Base-by-base conservation (phyloP, 208 protist species). In the Novymonas esmeraldas region DNA sequence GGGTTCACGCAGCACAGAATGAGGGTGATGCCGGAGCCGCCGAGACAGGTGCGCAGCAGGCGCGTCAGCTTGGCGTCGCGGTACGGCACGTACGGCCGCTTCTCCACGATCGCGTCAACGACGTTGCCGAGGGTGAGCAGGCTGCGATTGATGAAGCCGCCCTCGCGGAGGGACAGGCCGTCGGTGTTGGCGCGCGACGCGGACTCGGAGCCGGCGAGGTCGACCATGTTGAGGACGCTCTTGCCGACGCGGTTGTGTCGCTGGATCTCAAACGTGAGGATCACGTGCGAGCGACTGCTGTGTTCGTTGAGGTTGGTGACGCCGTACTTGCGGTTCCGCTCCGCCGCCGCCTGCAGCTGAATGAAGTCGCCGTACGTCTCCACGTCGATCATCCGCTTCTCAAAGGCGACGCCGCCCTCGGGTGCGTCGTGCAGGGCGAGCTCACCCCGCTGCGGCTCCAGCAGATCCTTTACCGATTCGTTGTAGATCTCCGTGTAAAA, bases 1-100 rank as follows among this genome's bases (percentile, higher is more conserved):
- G 90, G 91, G 56, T 95, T 95, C 6, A 98, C 79, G 48, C 87
- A 97, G 64, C 92, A 97, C 18, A 98, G 88, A 57, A 97, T 93
- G 31, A 91, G 87, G 6, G 95, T 97, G 57, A 94, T 92, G 34
- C 87, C 88, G 18, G 85, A 83, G 46, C 90, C 91, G 51, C 93
- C 91, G 31, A 98, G 67, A 46, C 87, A 95, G 52, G 68, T 84
- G 28, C 83, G 79, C 33, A 98, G 83, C 6, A 97, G 69, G 56
- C 76, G 78, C 22, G 95, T 98, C 29, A 98, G 78, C 64, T 95
- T 97, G 16, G 86, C 85, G 28, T 94, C 89, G n/a, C 95, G 86
- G 58, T 93, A 97, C 2, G 93, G 90, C 26, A 96, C 76, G 60
- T 95, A 79, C 11, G 78, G 63, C 2, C 80, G 76, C 49, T 76